Conservation (phyloP, 169 alveolate species). For the Plasmodium ovale region DNA sequence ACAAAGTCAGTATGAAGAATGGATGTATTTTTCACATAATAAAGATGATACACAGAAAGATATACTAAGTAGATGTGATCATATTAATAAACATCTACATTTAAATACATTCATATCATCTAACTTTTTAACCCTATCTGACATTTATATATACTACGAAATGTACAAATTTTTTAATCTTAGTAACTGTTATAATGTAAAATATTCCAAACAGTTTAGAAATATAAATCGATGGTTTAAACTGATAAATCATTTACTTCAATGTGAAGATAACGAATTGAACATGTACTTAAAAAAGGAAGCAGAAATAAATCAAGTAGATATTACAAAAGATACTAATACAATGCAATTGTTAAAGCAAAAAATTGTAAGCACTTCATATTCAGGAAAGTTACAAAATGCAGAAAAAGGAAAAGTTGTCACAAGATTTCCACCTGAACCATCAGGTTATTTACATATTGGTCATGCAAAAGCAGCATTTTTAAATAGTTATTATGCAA, state of each 20-base stretch:
- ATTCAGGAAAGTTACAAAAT: slow-evolving; percentile 88
- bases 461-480: slow-evolving; percentile 99
- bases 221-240: slow-evolving; percentile 67
- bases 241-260: slow-evolving; percentile 8
- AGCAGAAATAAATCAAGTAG: background rate
- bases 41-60: slow-evolving; percentile 35
- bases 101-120: slow-evolving; percentile 35
- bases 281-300: background rate
- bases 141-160: slow-evolving; percentile 52
- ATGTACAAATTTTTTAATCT: slow-evolving; percentile 52
- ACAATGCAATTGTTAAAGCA: background rate
- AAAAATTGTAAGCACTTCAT: slow-evolving; percentile 31
- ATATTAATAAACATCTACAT: slow-evolving; percentile 55
- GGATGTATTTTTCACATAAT: slow-evolving; percentile 45
- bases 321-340: background rate
- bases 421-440: slow-evolving; percentile 99
- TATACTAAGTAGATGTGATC: slow-evolving; percentile 22
- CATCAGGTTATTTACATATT: slow-evolving; percentile 98
- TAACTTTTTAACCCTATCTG: slow-evolving; percentile 53
- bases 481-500: slow-evolving; percentile 95
- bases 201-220: slow-evolving; percentile 15
- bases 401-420: slow-evolving; percentile 97
- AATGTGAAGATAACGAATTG: slow-evolving; percentile 10
- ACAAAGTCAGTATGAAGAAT: slow-evolving; percentile 71
- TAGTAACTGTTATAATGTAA: background rate